These are phyloP conservation scores for Brassica cretica DNA, from an alignment of 345 rosid genomes.

Conservation along the genomic window DNA sequence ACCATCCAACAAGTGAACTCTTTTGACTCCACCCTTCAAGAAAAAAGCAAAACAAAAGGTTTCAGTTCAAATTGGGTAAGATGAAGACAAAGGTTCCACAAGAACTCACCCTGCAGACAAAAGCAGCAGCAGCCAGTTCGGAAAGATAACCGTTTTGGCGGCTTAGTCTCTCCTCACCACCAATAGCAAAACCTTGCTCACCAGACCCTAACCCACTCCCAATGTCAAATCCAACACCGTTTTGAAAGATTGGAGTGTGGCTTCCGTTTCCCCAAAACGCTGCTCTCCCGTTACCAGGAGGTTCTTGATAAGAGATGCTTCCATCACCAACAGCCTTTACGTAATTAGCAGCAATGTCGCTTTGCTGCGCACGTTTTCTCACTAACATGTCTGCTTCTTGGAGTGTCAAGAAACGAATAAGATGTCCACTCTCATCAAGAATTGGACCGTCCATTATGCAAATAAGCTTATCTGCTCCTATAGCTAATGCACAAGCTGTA, in stretches of 20 bases:
- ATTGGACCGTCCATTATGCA: slow-evolving; percentile 92
- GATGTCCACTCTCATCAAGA: slow-evolving; percentile 76
- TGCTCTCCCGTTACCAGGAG: neutral
- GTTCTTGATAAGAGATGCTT: neutral
- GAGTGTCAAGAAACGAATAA: slow-evolving; percentile 81
- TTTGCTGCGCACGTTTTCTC: slow-evolving; percentile 79
- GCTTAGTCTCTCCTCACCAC: slow-evolving; percentile 85
- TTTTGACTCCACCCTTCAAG: slow-evolving; percentile 86
- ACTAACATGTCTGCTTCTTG: slow-evolving; percentile 87
- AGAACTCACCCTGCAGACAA: slow-evolving; percentile 81
- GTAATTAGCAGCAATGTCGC: slow-evolving; percentile 88
- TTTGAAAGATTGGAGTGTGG: slow-evolving; percentile 56
- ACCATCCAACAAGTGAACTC: slow-evolving; percentile 96
- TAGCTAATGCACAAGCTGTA: slow-evolving; percentile 94
- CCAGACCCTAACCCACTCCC: slow-evolving; percentile 80
- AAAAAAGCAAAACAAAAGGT: neutral
- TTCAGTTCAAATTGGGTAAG: neutral
- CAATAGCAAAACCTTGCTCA: slow-evolving; percentile 96
- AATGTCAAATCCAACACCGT: slow-evolving; percentile 87
- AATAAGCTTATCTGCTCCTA: slow-evolving; percentile 95
- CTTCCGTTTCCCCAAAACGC: slow-evolving; percentile 35
- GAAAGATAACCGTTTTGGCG: slow-evolving; percentile 76
- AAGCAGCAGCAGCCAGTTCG: slow-evolving; percentile 94
- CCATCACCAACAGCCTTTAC: slow-evolving; percentile 77
- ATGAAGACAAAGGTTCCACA: neutral